A percentile compares a stretch with the other conserved stretches of the same genome.
Evolutionary conservation across 768 basidiomycete species (phyloP).

Genomic region (Sarcodon sp.): DNA sequence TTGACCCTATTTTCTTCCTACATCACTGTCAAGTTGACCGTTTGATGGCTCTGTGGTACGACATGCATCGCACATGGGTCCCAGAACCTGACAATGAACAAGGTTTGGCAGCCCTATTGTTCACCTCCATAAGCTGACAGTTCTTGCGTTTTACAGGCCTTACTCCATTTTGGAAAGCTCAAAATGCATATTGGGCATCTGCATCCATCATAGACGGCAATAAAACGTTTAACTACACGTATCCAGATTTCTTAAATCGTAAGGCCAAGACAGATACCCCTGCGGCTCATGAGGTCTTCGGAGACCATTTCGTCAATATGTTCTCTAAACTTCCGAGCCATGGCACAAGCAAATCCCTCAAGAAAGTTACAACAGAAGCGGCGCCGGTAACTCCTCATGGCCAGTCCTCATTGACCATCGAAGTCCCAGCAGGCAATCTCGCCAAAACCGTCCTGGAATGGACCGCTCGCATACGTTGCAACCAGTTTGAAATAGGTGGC

Average conservation of each 20-base stretch:
- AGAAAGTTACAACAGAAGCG: constrained; percentile 4
- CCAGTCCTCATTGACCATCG: background rate
- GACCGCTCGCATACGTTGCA: constrained; percentile 26
- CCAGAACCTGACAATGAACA: constrained; percentile 1
- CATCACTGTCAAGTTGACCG: constrained; percentile 44
- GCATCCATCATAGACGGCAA: constrained; percentile 15
- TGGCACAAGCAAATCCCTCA: background rate
- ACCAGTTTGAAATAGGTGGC: constrained; percentile 28
- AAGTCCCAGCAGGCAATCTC: background rate
- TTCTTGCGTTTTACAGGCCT: constrained; percentile 17
- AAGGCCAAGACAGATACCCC: constrained; percentile 17
- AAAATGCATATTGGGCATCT: constrained; percentile 26
- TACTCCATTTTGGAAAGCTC: constrained; percentile 32
- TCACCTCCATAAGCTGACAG: background rate
- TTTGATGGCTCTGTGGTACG: constrained; percentile 36
- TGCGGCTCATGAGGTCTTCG: constrained; percentile 19
- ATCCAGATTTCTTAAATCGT: constrained; percentile 33
- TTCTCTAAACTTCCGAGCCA: constrained; percentile 4
- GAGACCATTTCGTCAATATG: constrained; percentile 19
- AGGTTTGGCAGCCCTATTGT: background rate
- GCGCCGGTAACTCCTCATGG: background rate
- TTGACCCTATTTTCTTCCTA: constrained; percentile 42
- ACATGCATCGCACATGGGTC: constrained; percentile 22
- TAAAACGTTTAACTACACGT: constrained; percentile 27
- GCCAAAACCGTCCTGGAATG: constrained; percentile 18